phyloP scores from a whole-genome alignment of 2,329 filamentous ascomycete genomes.

The Whalleya microplaca region DNA sequence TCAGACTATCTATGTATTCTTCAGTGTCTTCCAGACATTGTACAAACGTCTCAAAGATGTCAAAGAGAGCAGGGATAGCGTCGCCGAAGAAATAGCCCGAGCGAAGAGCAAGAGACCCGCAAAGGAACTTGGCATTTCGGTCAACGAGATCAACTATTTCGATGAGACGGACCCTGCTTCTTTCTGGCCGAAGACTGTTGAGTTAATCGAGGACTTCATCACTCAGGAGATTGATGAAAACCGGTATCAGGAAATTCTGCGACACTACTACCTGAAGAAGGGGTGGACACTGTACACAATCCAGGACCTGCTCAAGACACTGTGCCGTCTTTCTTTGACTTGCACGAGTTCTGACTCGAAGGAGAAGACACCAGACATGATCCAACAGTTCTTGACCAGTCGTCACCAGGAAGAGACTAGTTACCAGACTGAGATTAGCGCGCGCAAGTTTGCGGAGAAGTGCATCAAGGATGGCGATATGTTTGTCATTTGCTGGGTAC shows the following conservation, averaged over 20 bases:
- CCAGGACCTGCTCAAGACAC: slow-evolving; percentile 81
- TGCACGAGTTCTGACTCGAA: slow-evolving; percentile 86
- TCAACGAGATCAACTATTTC: slow-evolving; percentile 81
- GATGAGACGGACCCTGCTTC: slow-evolving; percentile 64
- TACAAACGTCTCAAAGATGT: slow-evolving; percentile 83
- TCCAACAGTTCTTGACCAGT: slow-evolving; percentile 82
- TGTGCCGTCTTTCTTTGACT: slow-evolving; percentile 79
- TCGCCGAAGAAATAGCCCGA: slow-evolving; percentile 73
- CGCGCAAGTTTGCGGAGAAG: slow-evolving; percentile 90
- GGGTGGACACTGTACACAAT: slow-evolving; percentile 95
- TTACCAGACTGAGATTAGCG: slow-evolving; percentile 85
- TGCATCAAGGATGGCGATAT: slow-evolving; percentile 90
- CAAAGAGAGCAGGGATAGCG: slow-evolving; percentile 77
- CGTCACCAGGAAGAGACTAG: slow-evolving; percentile 84
- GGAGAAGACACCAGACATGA: slow-evolving; percentile 91
- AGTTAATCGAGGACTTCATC: slow-evolving; percentile 85
- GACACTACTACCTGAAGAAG: slow-evolving; percentile 86
- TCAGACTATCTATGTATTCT: slow-evolving; percentile 89
- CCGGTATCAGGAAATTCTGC: slow-evolving; percentile 86
- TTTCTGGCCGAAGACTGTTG: slow-evolving; percentile 84
- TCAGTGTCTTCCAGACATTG: slow-evolving; percentile 89
- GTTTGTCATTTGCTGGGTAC: slow-evolving; percentile 88
- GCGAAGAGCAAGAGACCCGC: slow-evolving; percentile 79
- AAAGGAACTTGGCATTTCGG: slow-evolving; percentile 79
- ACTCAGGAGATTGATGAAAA: slow-evolving; percentile 79